phyloP scores from a whole-genome alignment of 257 asterid genomes.

The Ajuga chamaepitys region DNA sequence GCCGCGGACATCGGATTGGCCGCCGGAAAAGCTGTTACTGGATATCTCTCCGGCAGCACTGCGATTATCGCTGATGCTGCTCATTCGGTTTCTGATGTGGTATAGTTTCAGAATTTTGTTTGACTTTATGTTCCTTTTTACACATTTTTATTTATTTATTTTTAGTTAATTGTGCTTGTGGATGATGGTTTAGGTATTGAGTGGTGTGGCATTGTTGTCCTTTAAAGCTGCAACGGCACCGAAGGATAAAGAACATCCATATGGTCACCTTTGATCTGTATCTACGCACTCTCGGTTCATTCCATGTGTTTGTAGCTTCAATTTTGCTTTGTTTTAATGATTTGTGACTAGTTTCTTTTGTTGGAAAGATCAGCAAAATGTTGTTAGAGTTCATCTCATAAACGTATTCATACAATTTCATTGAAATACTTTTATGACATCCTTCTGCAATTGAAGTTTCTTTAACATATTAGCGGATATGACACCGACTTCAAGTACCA shows the following conservation, averaged over 20 bases:
- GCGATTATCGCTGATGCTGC: constrained; percentile 98
- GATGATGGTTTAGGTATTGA: constrained; percentile 61
- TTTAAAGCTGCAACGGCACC: constrained; percentile 84
- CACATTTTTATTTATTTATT: not conserved
- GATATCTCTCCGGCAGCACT: constrained; percentile 88
- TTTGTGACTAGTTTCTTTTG: not conserved
- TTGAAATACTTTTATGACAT: too few relatives aligned
- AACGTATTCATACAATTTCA: too few relatives aligned
- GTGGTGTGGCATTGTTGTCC: constrained; percentile 88
- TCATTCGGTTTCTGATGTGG: constrained; percentile 95
- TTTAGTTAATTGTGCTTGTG: not conserved
- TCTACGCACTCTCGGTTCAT: constrained; percentile 47
- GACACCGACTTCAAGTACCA: not conserved
- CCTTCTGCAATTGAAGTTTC: not conserved
- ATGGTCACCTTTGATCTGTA: constrained; percentile 92
- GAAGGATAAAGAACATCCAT: constrained; percentile 99
- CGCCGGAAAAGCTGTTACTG: constrained; percentile 76
- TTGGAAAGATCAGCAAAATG: not conserved
- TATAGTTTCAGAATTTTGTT: constrained; percentile 10
- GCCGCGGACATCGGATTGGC: constrained; percentile 89
- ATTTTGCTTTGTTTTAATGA: not conserved
- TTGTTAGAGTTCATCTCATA: not conserved
- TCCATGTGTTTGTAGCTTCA: constrained; percentile 20
- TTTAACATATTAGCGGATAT: not conserved
- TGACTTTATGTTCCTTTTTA: too few relatives aligned